Evolutionary conservation across 2,329 filamentous ascomycete species (phyloP), one percentile per base, ranked within the genome.

Genomic region (Aspergillus pseudotamarii): DNA sequence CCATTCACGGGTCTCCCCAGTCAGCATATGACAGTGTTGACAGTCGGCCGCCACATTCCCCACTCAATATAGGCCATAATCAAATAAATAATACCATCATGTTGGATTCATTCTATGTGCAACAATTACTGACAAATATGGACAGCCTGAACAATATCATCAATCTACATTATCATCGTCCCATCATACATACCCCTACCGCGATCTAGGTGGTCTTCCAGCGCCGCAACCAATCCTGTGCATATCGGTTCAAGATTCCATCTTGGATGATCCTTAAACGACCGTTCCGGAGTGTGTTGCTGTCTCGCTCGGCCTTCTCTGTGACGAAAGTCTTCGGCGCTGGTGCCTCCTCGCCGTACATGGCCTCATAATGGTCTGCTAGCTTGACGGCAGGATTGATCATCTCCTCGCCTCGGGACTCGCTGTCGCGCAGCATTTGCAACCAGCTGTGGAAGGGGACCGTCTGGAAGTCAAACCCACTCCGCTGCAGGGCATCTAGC

Each of bases 371-470:
- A 62, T 75, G 72, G 6, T 64, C 71, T 26, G 68, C 68, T 38
- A 76, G 63, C 21, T 77, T 77, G 3, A 77, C 71, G 10, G 75
- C 75, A 1, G 75, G 75, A 38, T 77, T 76, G 28, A 67, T 51
- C 45, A 50, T 12, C 45, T 74, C 73, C 58, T 76, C 73, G 0
- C 73, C 73, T 4, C 65, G 57, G 0, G 59, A 58, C 34, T 73
- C 73, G 50, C 74, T 76, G 36, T 69, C 67, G 1, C 70, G 69
- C 23, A 81, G 64, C 59, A 71, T 68, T 19, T 59, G 41, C 21
- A 80, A 32, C 79, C 79, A 81, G 14, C 73, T 69, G 9, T 63
- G 59, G 41, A 79, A 71, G 0, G 71, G 58, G 8, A 80, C 74
- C 1, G 67, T 70, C 28, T 77, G 66, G 59, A 81, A 80, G 6